A percentile compares a stretch with the other conserved stretches of the same genome.
Evolutionary conservation across 768 basidiomycete genomes (phyloP).

Genomic region (Thelephora ganbajun): DNA sequence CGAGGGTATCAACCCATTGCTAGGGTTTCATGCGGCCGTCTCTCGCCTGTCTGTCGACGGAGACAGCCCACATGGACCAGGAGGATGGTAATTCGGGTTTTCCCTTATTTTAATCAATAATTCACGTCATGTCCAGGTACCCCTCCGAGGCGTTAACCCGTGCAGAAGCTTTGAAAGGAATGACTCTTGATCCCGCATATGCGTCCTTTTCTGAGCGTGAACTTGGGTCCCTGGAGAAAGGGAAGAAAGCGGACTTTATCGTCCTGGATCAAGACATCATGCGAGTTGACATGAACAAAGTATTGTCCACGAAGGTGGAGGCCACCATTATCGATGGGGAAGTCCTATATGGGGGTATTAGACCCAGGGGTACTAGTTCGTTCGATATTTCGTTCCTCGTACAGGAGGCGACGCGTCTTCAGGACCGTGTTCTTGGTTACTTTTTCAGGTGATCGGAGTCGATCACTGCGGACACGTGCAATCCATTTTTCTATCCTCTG

Average conservation of each 20-base stretch:
- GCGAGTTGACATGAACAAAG: slow-evolving; percentile 42
- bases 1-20: slow-evolving; percentile 77
- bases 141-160: slow-evolving; percentile 64
- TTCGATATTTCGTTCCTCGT: background rate
- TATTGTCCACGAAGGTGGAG: slow-evolving; percentile 48
- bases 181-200: slow-evolving; percentile 84
- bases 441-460: no score
- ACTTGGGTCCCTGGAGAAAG: slow-evolving; percentile 57
- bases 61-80: slow-evolving; percentile 65
- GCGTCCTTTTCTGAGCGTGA: slow-evolving; percentile 66
- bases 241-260: slow-evolving; percentile 84
- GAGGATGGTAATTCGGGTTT: slow-evolving; percentile 54
- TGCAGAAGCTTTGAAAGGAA: slow-evolving; percentile 73
- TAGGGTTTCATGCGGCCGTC: slow-evolving; percentile 84
- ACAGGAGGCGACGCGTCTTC: no score
- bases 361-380: background rate
- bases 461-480: no score
- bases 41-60: slow-evolving; percentile 57
- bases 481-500: no score
- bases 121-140: slow-evolving; percentile 37
- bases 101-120: background rate
- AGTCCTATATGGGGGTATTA: slow-evolving; percentile 41
- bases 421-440: no score
- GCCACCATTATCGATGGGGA: slow-evolving; percentile 70
- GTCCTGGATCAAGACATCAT: slow-evolving; percentile 74